A percentile compares a stretch with the other conserved stretches of the same genome.
Conservation (phyloP, 331 rosid genomes). For the Pyracantha coccinea region DNA sequence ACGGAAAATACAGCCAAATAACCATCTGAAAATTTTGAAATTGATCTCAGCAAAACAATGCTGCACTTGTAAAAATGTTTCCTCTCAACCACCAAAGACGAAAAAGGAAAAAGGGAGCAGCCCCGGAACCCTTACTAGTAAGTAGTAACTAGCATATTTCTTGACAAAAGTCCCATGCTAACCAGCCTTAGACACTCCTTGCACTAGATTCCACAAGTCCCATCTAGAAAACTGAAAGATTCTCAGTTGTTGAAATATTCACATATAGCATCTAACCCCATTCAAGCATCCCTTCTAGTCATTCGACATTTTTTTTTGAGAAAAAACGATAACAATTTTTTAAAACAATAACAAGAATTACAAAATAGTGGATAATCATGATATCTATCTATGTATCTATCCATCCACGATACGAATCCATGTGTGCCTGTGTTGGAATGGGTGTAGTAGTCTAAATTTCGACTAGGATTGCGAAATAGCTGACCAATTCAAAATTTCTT, state of each 20-base stretch:
- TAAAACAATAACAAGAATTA: too few species aligned
- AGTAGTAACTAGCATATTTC: background rate
- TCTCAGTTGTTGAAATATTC: background rate
- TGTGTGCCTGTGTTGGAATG: background rate
- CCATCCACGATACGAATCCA: background rate
- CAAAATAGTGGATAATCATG: too few species aligned
- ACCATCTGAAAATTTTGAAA: background rate
- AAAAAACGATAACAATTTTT: too few species aligned
- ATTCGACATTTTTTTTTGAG: background rate
- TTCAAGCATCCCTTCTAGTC: background rate
- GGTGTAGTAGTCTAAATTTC: too few species aligned
- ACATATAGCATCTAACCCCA: background rate
- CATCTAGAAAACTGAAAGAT: background rate
- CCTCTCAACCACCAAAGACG: background rate
- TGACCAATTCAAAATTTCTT: too few species aligned
- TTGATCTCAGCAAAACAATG: background rate
- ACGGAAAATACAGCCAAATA: background rate
- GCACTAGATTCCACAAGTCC: background rate
- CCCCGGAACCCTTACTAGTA: background rate
- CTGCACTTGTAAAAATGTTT: background rate
- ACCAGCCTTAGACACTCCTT: background rate
- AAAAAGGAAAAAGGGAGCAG: background rate
- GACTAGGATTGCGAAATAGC: too few species aligned
- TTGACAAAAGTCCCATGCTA: background rate
- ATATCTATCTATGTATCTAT: too few species aligned